Evolutionary conservation across 1,139 yeast genomes (phyloP).

Genomic region (Nakaseomyces glabratus): DNA sequence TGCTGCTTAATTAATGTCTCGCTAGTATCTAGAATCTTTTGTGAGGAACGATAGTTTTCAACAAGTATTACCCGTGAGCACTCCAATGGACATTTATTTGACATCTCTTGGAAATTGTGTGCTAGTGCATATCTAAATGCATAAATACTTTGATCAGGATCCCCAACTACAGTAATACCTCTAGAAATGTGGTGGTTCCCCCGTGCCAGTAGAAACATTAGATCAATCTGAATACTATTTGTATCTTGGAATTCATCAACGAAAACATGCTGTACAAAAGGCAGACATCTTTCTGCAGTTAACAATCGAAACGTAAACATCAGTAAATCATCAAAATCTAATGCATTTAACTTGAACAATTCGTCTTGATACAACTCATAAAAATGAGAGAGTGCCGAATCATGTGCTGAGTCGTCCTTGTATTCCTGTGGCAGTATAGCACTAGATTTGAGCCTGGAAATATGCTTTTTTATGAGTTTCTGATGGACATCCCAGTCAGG

Average conservation of each 20-base stretch:
- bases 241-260: conserved; percentile 97
- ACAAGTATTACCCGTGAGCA: conserved; percentile 40
- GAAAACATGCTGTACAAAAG: conserved; percentile 55
- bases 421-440: conserved; percentile 39
- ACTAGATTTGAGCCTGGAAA: conserved; percentile 46
- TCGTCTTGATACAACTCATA: conserved; percentile 47
- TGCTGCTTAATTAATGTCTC: conserved; percentile 63
- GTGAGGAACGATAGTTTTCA: conserved; percentile 76
- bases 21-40: conserved; percentile 54
- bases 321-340: conserved; percentile 83
- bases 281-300: conserved; percentile 38
- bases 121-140: conserved; percentile 77
- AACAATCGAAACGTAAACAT: conserved; percentile 46
- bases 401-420: conserved; percentile 22
- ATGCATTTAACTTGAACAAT: conserved; percentile 34
- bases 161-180: conserved; percentile 84
- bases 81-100: conserved; percentile 35
- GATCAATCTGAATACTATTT: conserved; percentile 60
- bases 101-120: conserved; percentile 57
- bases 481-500: conserved; percentile 27
- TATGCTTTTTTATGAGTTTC: conserved; percentile 36
- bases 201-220: conserved; percentile 52
- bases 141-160: conserved; percentile 92
- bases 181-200: conserved; percentile 29
- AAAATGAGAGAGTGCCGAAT: conserved; percentile 32